Base-by-base conservation (phyloP, 129 eudicot genomes). In the sunflower (Helianthus annuus) region DNA sequence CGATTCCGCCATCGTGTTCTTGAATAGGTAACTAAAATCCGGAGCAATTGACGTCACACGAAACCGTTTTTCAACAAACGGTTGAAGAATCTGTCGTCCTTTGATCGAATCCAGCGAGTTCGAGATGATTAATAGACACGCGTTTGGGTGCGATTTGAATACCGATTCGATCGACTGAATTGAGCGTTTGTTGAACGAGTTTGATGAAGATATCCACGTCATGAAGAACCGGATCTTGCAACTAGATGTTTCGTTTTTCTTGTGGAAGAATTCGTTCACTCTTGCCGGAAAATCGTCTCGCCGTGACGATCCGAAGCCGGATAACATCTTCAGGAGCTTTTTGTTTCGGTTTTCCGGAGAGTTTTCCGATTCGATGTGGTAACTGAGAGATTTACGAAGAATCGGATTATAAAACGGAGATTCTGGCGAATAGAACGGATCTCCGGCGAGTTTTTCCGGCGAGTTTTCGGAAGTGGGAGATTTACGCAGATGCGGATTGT, bases 131-230 rank as follows among this genome's bases (percentile, higher is more conserved):
- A 89, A 32, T 76, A 93, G 81, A 65, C 98, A 93, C 4, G 83
- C 95, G 42, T 93, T 78, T 27, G 95, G 92, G 48, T 93, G 92
- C 0, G 86, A 64, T 46, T 81, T 87, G 66, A 93, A 93, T 48
- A 93, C 51, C 17, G 96, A 83, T 74, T 85, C 91, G 8, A 89
- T 46, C 4, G 83, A 71, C 29, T 85, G 80, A 8, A 82, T 34
- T 22, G 91, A 90, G 54, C 96, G 77, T 6, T 80, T 82, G 16
- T 87, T 84, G 54, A 93, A 93, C 29, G 90, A 82, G 16, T 79
- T 82, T 12, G 81, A 29, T 4, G 96, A 79, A 15, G 98, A 84
- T 45, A 93, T 93, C 98, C 98, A 93, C 19, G 98, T 93, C 98
- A 93, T 89, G 67, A 89, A 93, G 77, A 93, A 85, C 7, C 91